A percentile compares a stretch with the other conserved stretches of the same genome.
Evolutionary conservation across 2,329 filamentous ascomycete species (phyloP).

Genomic region (Colletotrichum sp.): DNA sequence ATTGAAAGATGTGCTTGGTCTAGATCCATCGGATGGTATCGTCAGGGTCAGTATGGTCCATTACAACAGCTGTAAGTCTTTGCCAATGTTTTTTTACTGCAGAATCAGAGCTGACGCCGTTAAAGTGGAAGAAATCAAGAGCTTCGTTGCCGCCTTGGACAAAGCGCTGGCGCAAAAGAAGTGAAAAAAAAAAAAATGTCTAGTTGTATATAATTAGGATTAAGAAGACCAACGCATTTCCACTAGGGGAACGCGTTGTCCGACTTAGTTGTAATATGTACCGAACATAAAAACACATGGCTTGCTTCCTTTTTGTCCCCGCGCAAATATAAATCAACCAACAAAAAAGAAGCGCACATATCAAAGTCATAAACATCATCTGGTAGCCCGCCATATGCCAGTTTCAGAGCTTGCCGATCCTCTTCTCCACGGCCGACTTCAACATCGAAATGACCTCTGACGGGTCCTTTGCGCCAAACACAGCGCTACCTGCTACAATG

Average conservation of each 20-base stretch:
- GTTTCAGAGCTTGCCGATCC: conserved; percentile 42
- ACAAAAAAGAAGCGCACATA: not conserved
- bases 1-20: conserved; percentile 60
- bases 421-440: conserved; percentile 77
- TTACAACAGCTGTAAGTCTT: conserved; percentile 69
- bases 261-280: conserved; percentile 1
- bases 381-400: not conserved
- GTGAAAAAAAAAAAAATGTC: not conserved
- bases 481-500: conserved; percentile 94
- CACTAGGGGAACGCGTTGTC: not conserved
- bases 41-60: conserved; percentile 75
- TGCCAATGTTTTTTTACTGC: not conserved
- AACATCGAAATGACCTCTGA: conserved; percentile 84
- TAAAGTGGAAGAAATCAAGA: conserved; percentile 61
- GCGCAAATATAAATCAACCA: not conserved
- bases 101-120: not conserved
- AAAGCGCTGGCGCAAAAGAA: conserved; percentile 43
- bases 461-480: conserved; percentile 92
- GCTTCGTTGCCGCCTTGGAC: conserved; percentile 57
- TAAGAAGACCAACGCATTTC: not conserved
- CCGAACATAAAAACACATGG: conserved; percentile 4
- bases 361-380: conserved; percentile 8
- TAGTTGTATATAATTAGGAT: conserved; percentile 4
- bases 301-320: conserved; percentile 8
- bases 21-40: conserved; percentile 64